Evolutionary conservation across 2,329 filamentous ascomycete genomes (phyloP).

Genomic region (Colletotrichum trifolii): DNA sequence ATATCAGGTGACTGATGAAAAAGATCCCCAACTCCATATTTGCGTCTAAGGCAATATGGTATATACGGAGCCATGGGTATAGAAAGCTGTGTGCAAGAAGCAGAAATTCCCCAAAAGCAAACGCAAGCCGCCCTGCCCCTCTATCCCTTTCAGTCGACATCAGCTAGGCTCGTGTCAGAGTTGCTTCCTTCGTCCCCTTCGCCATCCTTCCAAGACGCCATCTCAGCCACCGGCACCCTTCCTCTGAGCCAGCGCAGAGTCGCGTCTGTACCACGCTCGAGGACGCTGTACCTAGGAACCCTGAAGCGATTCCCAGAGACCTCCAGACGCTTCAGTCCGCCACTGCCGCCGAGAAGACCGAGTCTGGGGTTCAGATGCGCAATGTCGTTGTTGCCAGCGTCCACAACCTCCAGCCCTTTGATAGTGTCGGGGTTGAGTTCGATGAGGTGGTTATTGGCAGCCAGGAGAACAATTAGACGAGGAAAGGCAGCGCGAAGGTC

Average conservation of each 20-base stretch:
- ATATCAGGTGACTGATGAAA: slow-evolving; percentile 23
- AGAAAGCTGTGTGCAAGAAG: slow-evolving; percentile 33
- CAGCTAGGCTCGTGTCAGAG: slow-evolving; percentile 40
- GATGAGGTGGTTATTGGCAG: slow-evolving; percentile 81
- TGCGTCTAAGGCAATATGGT: slow-evolving; percentile 12
- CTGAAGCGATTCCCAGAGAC: slow-evolving; percentile 88
- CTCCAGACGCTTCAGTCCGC: slow-evolving; percentile 73
- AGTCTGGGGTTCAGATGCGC: slow-evolving; percentile 82
- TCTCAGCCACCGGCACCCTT: slow-evolving; percentile 73
- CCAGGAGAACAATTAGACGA: slow-evolving; percentile 75
- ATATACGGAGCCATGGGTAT: slow-evolving; percentile 10
- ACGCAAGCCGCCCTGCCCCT: background rate
- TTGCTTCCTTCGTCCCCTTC: slow-evolving; percentile 49
- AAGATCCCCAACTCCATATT: slow-evolving; percentile 30
- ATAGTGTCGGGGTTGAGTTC: slow-evolving; percentile 80
- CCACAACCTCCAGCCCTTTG: slow-evolving; percentile 78
- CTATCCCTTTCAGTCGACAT: slow-evolving; percentile 42
- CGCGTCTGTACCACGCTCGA: slow-evolving; percentile 89
- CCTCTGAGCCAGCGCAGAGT: slow-evolving; percentile 84
- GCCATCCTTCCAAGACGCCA: slow-evolving; percentile 65
- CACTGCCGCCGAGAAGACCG: slow-evolving; percentile 76
- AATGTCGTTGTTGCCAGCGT: slow-evolving; percentile 88
- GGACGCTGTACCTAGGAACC: slow-evolving; percentile 84
- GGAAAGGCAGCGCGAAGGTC: slow-evolving; percentile 75
- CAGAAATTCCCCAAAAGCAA: slow-evolving; percentile 15